Base-by-base conservation (phyloP, 257 asterid species). In the Orobanche coerulescens region DNA sequence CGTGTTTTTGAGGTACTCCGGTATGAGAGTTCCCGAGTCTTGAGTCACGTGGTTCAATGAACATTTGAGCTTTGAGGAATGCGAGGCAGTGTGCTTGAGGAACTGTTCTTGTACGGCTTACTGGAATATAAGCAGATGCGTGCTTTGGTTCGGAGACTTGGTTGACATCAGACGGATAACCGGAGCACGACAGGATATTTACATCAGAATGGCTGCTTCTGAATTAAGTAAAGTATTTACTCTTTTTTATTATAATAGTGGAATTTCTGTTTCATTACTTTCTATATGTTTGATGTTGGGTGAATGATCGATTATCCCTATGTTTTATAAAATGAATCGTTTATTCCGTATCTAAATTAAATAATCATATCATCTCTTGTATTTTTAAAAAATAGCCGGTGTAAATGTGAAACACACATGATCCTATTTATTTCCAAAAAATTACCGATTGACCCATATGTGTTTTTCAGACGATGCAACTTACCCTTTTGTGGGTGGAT, bases 21-120 rank as follows among this genome's bases (percentile, higher is more conserved):
- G 48, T 13, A 42, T 42, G 12, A 42, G n/a, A 42, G 3, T 42
- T 16, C 48, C 48, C 6, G 48, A 42, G 12, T 42, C 18, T 42
- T 19, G 48, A 14, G 2, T 42, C 48, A 42, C 48, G 48, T 42
- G 48, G 48, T 42, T 12, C n/a, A 42, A 42, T 14, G 18, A 42
- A 42, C 12, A 33, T 36, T 63, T 67, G 37, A 37, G 60, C 10
- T 72, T 72, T 13, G 74, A 37, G 22, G 85, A 76, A 5, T 76
- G 88, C 26, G 14, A 48, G 43, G 58, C 15, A 0, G 65, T 34
- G 58, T 82, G 88, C 56, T 67, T 15, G 22, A 56, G 22, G 47
- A 75, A 79, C 11, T 76, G 88, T 19, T 40, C 61, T 4, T 82
- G 85, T 53, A 61, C 44, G 58, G 88, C 85, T 0, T 82, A 74